These are phyloP conservation scores for Salix arbutifolia DNA, from an alignment of 345 rosid species.

Conservation along the genomic window DNA sequence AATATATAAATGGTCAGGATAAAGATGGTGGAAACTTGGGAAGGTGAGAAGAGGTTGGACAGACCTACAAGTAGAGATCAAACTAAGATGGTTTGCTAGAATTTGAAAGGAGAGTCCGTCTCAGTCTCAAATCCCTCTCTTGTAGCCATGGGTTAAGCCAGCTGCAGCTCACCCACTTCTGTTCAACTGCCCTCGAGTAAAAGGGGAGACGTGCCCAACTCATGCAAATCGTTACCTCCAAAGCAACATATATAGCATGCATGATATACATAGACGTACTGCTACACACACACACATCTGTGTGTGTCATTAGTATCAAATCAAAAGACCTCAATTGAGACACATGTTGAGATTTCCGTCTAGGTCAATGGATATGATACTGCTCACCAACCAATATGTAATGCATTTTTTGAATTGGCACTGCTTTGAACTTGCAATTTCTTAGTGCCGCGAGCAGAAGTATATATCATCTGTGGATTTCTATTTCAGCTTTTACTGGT, in stretches of 20 bases:
- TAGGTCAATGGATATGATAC: not conserved
- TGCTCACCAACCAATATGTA: constrained; percentile 22
- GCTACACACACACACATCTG: no score
- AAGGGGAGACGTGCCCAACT: constrained; percentile 30
- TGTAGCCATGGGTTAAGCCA: constrained; percentile 39
- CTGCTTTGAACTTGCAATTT: no score
- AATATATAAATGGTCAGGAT: not conserved
- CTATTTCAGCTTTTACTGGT: no score
- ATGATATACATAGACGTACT: not conserved
- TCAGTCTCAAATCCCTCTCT: constrained; percentile 3
- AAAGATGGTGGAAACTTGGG: not conserved
- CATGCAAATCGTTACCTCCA: constrained; percentile 36
- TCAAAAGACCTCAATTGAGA: not conserved
- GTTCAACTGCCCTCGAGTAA: constrained; percentile 52
- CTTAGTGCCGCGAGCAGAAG: no score
- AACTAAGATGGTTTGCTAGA: not conserved
- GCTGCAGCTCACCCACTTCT: constrained; percentile 57
- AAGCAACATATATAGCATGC: constrained; percentile 4
- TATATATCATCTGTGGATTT: no score
- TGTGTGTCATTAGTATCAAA: not conserved
- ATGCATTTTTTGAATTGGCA: no score
- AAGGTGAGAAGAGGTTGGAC: constrained; percentile 49
- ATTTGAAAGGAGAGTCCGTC: constrained; percentile 7
- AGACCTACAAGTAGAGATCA: constrained; percentile 20
- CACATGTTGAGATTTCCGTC: not conserved